These are phyloP conservation scores for Ophiostoma ips DNA, from an alignment of 2,329 filamentous ascomycete species.

Conservation along the genomic window DNA sequence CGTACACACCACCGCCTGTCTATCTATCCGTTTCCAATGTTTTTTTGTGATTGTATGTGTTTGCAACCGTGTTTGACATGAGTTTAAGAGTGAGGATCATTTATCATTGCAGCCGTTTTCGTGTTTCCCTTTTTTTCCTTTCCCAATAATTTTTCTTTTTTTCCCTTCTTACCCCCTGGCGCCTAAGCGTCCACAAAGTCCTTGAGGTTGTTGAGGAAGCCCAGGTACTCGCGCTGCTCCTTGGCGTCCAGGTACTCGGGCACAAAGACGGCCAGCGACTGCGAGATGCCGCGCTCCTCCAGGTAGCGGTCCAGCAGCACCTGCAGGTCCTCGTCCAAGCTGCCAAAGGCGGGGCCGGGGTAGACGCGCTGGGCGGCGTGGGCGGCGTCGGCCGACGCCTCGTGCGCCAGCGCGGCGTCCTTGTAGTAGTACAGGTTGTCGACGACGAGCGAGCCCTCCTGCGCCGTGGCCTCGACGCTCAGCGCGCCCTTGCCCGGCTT, in stretches of 20 bases:
- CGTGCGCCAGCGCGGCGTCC: constrained; percentile 63
- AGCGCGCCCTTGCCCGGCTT: constrained; percentile 76
- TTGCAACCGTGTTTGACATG: neutral
- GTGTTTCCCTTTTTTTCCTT: neutral
- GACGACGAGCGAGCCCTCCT: constrained; percentile 75
- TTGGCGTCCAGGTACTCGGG: constrained; percentile 96
- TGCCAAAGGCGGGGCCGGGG: constrained; percentile 82
- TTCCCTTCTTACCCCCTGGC: neutral
- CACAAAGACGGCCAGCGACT: constrained; percentile 74
- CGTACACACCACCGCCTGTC: too few relatives aligned
- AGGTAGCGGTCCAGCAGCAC: constrained; percentile 83
- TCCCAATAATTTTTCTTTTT: neutral
- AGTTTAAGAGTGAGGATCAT: constrained; percentile 8
- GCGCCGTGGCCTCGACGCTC: constrained; percentile 71
- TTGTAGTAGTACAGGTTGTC: constrained; percentile 85
- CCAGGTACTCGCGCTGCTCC: constrained; percentile 94
- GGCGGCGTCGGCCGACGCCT: constrained; percentile 59
- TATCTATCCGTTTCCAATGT: too few relatives aligned
- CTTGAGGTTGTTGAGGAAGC: constrained; percentile 82
- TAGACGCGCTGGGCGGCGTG: constrained; percentile 69
- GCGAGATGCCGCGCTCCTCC: constrained; percentile 84
- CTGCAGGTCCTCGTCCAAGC: constrained; percentile 92
- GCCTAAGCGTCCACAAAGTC: constrained; percentile 59
- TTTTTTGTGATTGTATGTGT: neutral
- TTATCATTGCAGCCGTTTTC: constrained; percentile 1